Evolutionary conservation across 305 asterid genomes (phyloP).

Genomic region (Striga hermonthica): DNA sequence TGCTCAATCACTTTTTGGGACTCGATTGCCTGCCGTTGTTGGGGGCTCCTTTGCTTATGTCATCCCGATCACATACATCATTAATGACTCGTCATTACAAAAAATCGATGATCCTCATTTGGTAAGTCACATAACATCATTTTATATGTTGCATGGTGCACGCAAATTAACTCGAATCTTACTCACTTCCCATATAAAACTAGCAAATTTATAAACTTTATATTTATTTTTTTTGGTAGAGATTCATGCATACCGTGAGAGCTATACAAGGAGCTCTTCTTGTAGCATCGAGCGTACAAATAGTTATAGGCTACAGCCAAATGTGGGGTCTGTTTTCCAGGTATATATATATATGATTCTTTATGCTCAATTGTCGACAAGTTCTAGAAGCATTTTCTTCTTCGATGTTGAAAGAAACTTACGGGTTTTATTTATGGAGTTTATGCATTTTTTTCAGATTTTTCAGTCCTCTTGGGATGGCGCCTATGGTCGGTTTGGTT

Average conservation of each 20-base stretch:
- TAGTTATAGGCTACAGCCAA: slow-evolving; percentile 84
- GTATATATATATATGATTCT: slow-evolving; percentile 36
- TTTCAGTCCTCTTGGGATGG: slow-evolving; percentile 96
- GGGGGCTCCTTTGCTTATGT: slow-evolving; percentile 87
- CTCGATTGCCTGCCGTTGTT: slow-evolving; percentile 79
- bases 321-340: slow-evolving; percentile 92
- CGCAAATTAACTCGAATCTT: not conserved
- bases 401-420: not conserved
- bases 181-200: not conserved
- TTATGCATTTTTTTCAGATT: slow-evolving; percentile 45
- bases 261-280: slow-evolving; percentile 94
- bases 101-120: slow-evolving; percentile 58
- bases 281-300: slow-evolving; percentile 72
- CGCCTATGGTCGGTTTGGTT: slow-evolving; percentile 85
- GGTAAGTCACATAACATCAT: slow-evolving; percentile 48
- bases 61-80: slow-evolving; percentile 66
- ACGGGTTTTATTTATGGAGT: not conserved
- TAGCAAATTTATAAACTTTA: not conserved
- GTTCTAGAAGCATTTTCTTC: slow-evolving; percentile 15
- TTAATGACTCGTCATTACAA: slow-evolving; percentile 64
- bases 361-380: not conserved
- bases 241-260: slow-evolving; percentile 81
- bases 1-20: slow-evolving; percentile 84
- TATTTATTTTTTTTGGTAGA: slow-evolving; percentile 39
- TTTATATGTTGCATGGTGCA: too few relatives aligned